Evolutionary conservation across 1,284 basidiomycete species (phyloP).

Genomic region (Cryptococcus jaspeensis): DNA sequence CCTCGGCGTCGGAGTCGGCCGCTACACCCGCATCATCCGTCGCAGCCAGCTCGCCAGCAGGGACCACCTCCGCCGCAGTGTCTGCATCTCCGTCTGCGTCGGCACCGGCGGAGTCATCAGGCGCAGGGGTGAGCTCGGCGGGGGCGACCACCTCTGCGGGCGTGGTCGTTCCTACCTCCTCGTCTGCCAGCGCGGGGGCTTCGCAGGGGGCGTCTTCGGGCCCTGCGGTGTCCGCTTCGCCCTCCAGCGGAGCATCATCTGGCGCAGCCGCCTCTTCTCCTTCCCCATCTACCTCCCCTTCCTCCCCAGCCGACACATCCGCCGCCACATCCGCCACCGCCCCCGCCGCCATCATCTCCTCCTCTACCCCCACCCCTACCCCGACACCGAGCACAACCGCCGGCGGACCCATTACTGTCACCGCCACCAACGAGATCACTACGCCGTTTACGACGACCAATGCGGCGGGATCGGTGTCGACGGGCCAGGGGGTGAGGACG

Average conservation of each 20-base stretch:
- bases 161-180: background rate
- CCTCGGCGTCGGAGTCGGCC: background rate
- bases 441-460: constrained; percentile 9
- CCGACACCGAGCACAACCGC: constrained; percentile 1
- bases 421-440: constrained; percentile 15
- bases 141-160: background rate
- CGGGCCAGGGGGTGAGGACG: constrained; percentile 11
- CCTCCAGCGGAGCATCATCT: background rate
- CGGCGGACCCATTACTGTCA: constrained; percentile 12
- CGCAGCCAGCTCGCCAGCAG: background rate
- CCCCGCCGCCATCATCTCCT: background rate
- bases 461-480: constrained; percentile 11
- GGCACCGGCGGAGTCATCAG: no score
- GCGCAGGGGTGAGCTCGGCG: no score
- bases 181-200: no score
- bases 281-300: background rate
- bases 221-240: background rate
- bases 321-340: background rate
- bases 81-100: no score
- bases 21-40: background rate
- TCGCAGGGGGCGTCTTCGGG: background rate
- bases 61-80: background rate
- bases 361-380: background rate
- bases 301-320: background rate
- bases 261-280: background rate